These are phyloP conservation scores for Hortiboletus campestris DNA, from an alignment of 768 basidiomycete genomes.

Conservation along the genomic window DNA sequence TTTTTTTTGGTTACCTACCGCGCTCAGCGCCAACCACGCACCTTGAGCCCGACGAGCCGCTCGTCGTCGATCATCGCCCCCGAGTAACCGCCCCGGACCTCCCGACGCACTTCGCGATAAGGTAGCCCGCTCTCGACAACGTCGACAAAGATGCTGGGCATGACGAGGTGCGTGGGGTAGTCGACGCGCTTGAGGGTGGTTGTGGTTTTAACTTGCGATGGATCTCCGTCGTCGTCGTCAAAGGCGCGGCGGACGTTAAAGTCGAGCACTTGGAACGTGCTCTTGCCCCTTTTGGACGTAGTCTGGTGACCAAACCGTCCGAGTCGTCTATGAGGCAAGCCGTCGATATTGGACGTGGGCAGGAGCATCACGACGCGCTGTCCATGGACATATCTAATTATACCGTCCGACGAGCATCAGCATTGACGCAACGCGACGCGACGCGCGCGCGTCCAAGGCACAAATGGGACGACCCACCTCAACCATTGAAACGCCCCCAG, in stretches of 20 bases:
- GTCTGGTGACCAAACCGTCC: too few relatives aligned
- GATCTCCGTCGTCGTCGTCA: too few relatives aligned
- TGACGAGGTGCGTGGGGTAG: constrained; percentile 7
- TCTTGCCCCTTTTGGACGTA: constrained; percentile 2
- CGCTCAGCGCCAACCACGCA: constrained; percentile 23
- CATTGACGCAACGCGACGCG: background rate
- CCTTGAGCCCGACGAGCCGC: constrained; percentile 40
- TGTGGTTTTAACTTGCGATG: too few relatives aligned
- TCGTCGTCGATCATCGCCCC: constrained; percentile 46
- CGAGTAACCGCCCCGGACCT: constrained; percentile 29
- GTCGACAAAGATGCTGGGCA: constrained; percentile 23
- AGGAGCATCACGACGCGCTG: constrained; percentile 35
- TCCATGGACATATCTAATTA: constrained; percentile 42
- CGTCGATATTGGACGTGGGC: background rate
- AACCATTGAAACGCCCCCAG: constrained; percentile 39
- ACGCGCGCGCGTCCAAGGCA: too few relatives aligned
- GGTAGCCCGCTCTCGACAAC: constrained; percentile 31
- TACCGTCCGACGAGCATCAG: background rate
- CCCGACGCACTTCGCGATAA: constrained; percentile 29
- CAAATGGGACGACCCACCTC: constrained; percentile 24
- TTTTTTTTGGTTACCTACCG: too few relatives aligned
- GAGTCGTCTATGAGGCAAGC: too few relatives aligned
- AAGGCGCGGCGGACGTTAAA: constrained; percentile 27
- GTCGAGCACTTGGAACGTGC: constrained; percentile 27
- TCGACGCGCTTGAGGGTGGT: constrained; percentile 1